These are phyloP conservation scores for Eucalyptus polyanthemos DNA, from an alignment of 345 rosid genomes.

Conservation along the genomic window DNA sequence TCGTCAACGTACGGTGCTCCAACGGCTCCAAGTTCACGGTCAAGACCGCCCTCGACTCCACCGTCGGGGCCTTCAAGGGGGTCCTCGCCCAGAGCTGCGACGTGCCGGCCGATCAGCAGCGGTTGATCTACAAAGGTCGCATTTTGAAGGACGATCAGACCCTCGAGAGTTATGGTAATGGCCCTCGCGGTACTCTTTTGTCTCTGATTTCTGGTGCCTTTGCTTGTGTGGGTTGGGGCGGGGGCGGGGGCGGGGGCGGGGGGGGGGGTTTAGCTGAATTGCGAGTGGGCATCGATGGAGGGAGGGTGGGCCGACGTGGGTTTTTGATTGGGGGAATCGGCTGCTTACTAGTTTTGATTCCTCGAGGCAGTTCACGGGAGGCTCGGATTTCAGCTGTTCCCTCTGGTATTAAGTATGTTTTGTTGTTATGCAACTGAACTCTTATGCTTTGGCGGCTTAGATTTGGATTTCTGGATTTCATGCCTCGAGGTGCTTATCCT, in stretches of 20 bases:
- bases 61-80: constrained; percentile 46
- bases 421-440: background rate
- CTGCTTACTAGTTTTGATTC: background rate
- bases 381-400: background rate
- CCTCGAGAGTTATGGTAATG: constrained; percentile 60
- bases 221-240: background rate
- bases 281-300: background rate
- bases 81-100: constrained; percentile 54
- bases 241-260: background rate
- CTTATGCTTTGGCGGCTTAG: background rate
- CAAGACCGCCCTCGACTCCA: constrained; percentile 31
- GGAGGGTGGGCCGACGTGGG: background rate
- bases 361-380: background rate
- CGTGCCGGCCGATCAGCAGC: constrained; percentile 68
- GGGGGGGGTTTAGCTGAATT: background rate
- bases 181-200: background rate
- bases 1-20: constrained; percentile 52
- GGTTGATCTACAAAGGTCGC: constrained; percentile 81
- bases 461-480: background rate
- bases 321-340: background rate
- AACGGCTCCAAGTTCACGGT: constrained; percentile 52
- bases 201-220: background rate
- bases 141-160: constrained; percentile 72
- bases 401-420: background rate
- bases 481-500: background rate